These are phyloP conservation scores for Sideroxylon spinosum DNA, from an alignment of 179 eudicot genomes.

Conservation along the genomic window DNA sequence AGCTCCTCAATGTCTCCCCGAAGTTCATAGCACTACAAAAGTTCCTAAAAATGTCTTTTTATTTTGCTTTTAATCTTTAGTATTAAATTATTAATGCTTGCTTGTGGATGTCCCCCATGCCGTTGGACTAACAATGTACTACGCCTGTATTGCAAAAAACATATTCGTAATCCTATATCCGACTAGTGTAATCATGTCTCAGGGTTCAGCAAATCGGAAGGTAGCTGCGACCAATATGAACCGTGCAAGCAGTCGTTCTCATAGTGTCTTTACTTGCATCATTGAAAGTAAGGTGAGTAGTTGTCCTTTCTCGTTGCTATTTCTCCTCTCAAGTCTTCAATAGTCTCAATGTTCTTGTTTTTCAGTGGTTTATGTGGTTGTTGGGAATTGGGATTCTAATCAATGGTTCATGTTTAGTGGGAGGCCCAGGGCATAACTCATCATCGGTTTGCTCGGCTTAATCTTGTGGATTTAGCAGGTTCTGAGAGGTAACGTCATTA, in stretches of 20 bases:
- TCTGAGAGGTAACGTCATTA: conserved; percentile 73
- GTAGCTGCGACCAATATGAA: conserved; percentile 99
- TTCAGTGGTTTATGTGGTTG: not conserved
- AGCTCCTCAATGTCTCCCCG: not conserved
- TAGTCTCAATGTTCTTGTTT: not conserved
- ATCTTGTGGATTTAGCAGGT: conserved; percentile 98
- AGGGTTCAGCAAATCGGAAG: conserved; percentile 97
- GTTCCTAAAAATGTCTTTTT: not conserved
- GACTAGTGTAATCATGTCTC: conserved; percentile 18
- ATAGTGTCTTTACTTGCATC: conserved; percentile 92
- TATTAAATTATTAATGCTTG: not conserved
- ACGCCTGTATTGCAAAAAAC: not conserved
- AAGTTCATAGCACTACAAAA: not conserved
- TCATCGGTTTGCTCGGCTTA: conserved; percentile 88
- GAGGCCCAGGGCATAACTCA: conserved; percentile 97
- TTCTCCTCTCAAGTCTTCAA: not conserved
- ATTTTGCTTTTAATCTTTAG: not conserved
- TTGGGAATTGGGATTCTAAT: conserved; percentile 14
- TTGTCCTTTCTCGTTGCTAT: not conserved
- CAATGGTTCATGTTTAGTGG: conserved; percentile 53
- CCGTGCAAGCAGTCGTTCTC: conserved; percentile 98
- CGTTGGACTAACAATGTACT: not conserved
- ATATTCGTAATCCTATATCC: not conserved
- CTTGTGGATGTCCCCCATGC: conserved; percentile 5
- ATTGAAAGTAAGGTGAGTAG: conserved; percentile 80